These are phyloP conservation scores for Babesia bovis DNA, from an alignment of 169 alveolate species.

Conservation along the genomic window DNA sequence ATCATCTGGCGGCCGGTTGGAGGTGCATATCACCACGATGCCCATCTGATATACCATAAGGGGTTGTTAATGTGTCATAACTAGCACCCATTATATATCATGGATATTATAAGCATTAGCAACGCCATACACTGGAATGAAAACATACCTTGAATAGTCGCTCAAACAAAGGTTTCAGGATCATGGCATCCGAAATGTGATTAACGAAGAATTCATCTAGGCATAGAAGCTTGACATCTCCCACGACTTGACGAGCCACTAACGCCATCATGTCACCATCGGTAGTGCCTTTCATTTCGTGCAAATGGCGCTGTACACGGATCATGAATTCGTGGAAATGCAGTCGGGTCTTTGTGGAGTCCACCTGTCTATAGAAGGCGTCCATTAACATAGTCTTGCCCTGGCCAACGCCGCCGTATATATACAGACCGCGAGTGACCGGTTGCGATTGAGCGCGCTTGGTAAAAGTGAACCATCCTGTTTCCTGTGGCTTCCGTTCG, in stretches of 20 bases:
- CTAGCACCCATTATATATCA: no score
- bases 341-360: conserved; percentile 58
- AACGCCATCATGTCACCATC: conserved; percentile 57
- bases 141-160: conserved; percentile 65
- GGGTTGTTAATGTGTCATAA: background rate
- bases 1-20: conserved; percentile 74
- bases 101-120: no score
- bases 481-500: background rate
- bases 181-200: conserved; percentile 80
- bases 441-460: background rate
- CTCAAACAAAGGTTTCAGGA: conserved; percentile 72
- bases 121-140: no score
- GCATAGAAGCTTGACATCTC: conserved; percentile 66
- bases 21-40: conserved; percentile 65
- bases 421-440: conserved; percentile 50
- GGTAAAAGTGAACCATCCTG: conserved; percentile 6
- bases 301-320: conserved; percentile 67
- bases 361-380: conserved; percentile 59
- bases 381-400: conserved; percentile 80
- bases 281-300: conserved; percentile 41
- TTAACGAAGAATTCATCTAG: conserved; percentile 77
- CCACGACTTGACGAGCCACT: conserved; percentile 61
- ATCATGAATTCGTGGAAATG: conserved; percentile 79
- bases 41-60: conserved; percentile 30
- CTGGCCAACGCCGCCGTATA: conserved; percentile 79